phyloP scores from a whole-genome alignment of 257 asterid species.

The Euphrasia confusa region DNA sequence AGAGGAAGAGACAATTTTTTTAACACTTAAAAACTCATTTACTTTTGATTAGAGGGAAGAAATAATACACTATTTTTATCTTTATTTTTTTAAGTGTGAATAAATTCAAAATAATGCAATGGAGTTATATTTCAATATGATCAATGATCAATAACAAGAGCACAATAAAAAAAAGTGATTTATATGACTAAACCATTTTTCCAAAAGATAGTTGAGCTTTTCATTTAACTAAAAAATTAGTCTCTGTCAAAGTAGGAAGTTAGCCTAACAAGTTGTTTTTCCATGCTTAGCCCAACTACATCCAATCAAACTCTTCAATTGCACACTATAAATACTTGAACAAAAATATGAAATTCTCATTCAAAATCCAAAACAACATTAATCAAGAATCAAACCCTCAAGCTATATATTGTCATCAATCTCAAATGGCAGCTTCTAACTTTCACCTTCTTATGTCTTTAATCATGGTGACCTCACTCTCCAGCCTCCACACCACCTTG shows the following conservation, averaged over 20 bases:
- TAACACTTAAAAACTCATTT: too few relatives aligned
- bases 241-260: slow-evolving; percentile 8
- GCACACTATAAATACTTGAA: slow-evolving; percentile 22
- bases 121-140: too few relatives aligned
- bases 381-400: background rate
- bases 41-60: too few relatives aligned
- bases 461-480: slow-evolving; percentile 17
- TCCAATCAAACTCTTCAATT: background rate
- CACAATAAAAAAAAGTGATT: too few relatives aligned
- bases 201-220: too few relatives aligned
- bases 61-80: too few relatives aligned
- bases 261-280: slow-evolving; percentile 24
- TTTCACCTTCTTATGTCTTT: slow-evolving; percentile 22
- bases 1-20: too few relatives aligned
- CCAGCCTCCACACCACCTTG: slow-evolving; percentile 16
- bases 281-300: slow-evolving; percentile 17
- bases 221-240: too few relatives aligned
- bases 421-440: slow-evolving; percentile 28
- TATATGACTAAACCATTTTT: too few relatives aligned
- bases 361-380: background rate
- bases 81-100: too few relatives aligned
- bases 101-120: too few relatives aligned
- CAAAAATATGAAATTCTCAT: background rate
- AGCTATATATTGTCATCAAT: background rate
- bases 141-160: too few relatives aligned